phyloP scores from a whole-genome alignment of 2,329 filamentous ascomycete genomes.

The Aureobasidium sp. region DNA sequence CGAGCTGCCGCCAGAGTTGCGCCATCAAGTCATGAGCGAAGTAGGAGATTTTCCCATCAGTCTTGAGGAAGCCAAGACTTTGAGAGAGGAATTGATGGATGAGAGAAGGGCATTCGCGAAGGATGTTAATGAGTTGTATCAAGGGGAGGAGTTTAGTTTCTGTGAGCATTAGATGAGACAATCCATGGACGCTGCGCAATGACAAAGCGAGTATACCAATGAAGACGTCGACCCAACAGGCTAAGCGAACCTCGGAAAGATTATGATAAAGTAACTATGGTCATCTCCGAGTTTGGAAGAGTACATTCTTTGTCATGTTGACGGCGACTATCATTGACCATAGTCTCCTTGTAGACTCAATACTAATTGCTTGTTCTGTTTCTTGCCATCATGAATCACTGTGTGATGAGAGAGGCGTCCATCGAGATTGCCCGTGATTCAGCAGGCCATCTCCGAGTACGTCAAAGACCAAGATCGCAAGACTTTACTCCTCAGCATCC shows the following conservation, averaged over 20 bases:
- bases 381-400: too few relatives aligned
- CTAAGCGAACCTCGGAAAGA: too few relatives aligned
- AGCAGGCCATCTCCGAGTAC: background rate
- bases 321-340: too few relatives aligned
- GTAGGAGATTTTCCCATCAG: conserved; percentile 25
- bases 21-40: conserved; percentile 23
- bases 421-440: background rate
- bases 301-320: too few relatives aligned
- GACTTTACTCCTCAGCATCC: background rate
- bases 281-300: too few relatives aligned
- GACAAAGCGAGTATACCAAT: too few relatives aligned
- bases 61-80: conserved; percentile 24
- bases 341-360: background rate
- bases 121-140: conserved; percentile 18
- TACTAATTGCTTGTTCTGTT: too few relatives aligned
- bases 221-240: too few relatives aligned
- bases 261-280: too few relatives aligned
- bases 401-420: too few relatives aligned
- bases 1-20: conserved; percentile 24
- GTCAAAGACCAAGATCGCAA: background rate
- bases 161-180: conserved; percentile 24
- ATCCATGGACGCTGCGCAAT: too few relatives aligned
- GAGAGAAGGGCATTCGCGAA: conserved; percentile 22
- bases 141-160: conserved; percentile 23
- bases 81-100: conserved; percentile 26